These are phyloP conservation scores for Crucihimalaya himalaica DNA, from an alignment of 345 rosid species.

Conservation along the genomic window DNA sequence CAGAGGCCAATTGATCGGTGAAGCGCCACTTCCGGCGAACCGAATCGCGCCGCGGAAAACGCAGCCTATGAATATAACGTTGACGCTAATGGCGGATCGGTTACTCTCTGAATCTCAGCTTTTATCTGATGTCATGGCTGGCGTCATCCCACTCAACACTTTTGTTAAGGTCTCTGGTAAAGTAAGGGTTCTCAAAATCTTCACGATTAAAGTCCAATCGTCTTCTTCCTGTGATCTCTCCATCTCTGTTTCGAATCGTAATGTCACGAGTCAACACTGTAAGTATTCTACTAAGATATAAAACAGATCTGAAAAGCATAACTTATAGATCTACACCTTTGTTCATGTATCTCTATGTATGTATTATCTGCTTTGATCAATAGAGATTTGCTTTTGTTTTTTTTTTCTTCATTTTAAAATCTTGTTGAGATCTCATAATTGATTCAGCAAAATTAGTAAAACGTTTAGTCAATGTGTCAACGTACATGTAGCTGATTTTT, in stretches of 20 bases:
- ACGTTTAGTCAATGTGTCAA: conserved; percentile 23
- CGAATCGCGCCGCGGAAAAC: conserved; percentile 51
- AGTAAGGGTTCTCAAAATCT: conserved; percentile 49
- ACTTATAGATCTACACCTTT: conserved; percentile 3
- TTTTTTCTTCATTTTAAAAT: neutral
- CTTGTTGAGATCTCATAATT: conserved; percentile 1
- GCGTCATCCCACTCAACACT: conserved; percentile 50
- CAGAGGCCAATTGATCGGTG: conserved; percentile 62
- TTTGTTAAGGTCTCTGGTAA: conserved; percentile 58
- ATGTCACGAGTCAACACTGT: conserved; percentile 57
- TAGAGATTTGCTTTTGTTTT: neutral
- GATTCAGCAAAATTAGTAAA: neutral
- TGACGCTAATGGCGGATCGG: conserved; percentile 69
- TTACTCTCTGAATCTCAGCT: conserved; percentile 47
- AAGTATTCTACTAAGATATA: conserved; percentile 59
- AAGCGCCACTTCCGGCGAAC: conserved; percentile 64
- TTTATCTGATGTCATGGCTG: conserved; percentile 42
- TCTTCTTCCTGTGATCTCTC: conserved; percentile 58
- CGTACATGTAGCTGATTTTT: neutral
- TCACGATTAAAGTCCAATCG: conserved; percentile 50
- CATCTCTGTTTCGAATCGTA: conserved; percentile 47
- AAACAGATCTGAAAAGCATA: neutral
- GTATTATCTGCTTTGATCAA: neutral
- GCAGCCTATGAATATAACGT: conserved; percentile 53
- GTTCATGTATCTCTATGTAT: neutral